Evolutionary conservation across 768 basidiomycete genomes (phyloP), one percentile per base, ranked within the genome.

Genomic region (Leucocoprinus birnbaumii): DNA sequence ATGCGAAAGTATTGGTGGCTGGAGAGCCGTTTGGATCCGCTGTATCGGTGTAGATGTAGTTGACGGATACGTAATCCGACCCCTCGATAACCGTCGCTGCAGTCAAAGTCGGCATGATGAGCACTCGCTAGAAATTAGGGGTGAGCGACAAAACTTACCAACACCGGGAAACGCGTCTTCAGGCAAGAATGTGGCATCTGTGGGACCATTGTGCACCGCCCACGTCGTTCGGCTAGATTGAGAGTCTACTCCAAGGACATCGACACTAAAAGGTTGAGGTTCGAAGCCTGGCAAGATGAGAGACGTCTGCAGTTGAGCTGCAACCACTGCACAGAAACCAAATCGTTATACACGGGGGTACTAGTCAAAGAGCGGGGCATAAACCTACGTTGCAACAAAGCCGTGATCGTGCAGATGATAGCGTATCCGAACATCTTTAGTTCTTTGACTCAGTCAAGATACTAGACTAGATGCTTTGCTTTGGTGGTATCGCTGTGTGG

Each of bases 251-350:
- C 67, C 67, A 13, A 64, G 48, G 27, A 66, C 61, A 49, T 68
- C 63, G 3, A 65, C 65, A 19, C 62, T 68, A n/a, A 68, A 46
- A n/a, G 67, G 67, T 42, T 65, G 64, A 24, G 65, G 58, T 49
- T 68, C 67, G 50, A 63, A 62, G 5, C 63, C 63, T 16, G 66
- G 66, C 26, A 68, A 57, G 47, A 57, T 65, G 22, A 68, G 57
- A 11, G 65, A 68, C 11, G 46, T 44, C 44, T 63, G 31, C n/a
- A n/a, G 64, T 41, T 68, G 66, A 19, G 59, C 64, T 27, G 56
- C 46, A 42, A 54, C 65, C 62, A 49, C 58, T 61, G n/a, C n/a
- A n/a, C n/a, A n/a, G n/a, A n/a, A n/a, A n/a, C n/a, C n/a, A n/a
- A n/a, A n/a, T n/a, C n/a, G n/a, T n/a, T n/a, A n/a, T n/a, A n/a